Evolutionary conservation across 1,284 basidiomycete genomes (phyloP), one percentile per base, ranked within the genome.

Genomic region (Austroboletus rostrupii): DNA sequence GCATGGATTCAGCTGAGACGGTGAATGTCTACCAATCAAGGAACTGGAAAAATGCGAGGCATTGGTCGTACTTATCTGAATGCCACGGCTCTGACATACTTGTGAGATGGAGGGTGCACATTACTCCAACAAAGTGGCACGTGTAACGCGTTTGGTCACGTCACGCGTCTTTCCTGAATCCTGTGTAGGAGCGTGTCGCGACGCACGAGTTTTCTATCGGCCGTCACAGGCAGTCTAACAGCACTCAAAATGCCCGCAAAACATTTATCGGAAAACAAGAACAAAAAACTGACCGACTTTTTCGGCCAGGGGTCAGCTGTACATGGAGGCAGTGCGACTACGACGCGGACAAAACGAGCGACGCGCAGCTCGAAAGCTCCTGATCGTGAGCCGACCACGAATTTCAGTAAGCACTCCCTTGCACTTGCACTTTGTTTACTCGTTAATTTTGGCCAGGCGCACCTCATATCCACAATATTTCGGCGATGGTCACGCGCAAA

Each of bases 211-310:
- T 26, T 26, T 26, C 23, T 26, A 26, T 7, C 23, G 23, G 6
- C 23, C 43, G 9, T 17, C 47, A 1, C 17, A 48, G 55, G 43
- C 39, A 19, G 47, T 47, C 33, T n/a, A 2, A 14, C 17, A 21
- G 35, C 45, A 20, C 14, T 43, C 13, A 46, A 50, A 48, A 65
- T 69, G 62, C 52, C 54, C 16, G 3, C 48, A 26, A 53, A 53
- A 65, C 45, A 33, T 2, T 17, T 50, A 0, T 13, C 23, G 36
- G 51, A 46, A 43, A 47, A 51, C 44, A 50, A 48, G 28, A 54
- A 56, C 51, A 64, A 45, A 42, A 68, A 49, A 21, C 47, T 66
- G 38, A 66, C 64, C 2, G 66, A 66, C 23, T 66, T 67, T 40
- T 69, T 66, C 26, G 8, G 20, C 7, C 62, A 53, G n/a, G 53